Conservation (phyloP, 1,284 basidiomycete genomes). For the Meira nashicola region DNA sequence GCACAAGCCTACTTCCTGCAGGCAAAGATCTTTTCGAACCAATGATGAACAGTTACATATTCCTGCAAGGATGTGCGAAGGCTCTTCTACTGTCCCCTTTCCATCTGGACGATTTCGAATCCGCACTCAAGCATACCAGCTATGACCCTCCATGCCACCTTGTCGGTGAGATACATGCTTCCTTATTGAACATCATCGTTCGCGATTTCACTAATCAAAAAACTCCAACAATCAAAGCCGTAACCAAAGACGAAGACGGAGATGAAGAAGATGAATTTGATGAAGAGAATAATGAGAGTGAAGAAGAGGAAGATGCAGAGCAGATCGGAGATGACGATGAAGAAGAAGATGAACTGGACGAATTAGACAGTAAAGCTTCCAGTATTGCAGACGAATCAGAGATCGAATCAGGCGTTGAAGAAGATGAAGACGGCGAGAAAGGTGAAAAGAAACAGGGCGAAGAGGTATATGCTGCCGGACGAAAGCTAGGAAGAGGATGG, state of each 20-base stretch:
- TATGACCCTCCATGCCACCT: conserved; percentile 69
- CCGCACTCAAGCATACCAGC: conserved; percentile 72
- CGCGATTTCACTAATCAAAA: conserved; percentile 60
- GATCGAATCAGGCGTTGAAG: conserved; percentile 5
- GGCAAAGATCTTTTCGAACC: conserved; percentile 67
- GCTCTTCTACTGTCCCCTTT: conserved; percentile 83
- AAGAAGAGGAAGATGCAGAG: conserved; percentile 14
- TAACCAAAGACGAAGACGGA: conserved; percentile 11
- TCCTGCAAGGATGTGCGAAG: conserved; percentile 82
- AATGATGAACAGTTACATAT: conserved; percentile 86
- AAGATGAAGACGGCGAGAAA: conserved; percentile 11
- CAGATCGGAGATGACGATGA: conserved; percentile 23
- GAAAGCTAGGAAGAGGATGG: conserved; percentile 34
- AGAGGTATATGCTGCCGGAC: conserved; percentile 29
- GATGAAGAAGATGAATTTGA: conserved; percentile 37
- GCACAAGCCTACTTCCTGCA: conserved; percentile 59
- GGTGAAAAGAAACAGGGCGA: conserved; percentile 18
- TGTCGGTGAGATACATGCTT: conserved; percentile 80
- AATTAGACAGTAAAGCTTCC: conserved; percentile 3
- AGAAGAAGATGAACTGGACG: conserved; percentile 14
- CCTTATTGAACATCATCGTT: conserved; percentile 75
- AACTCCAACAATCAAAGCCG: conserved; percentile 1
- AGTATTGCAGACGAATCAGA: conserved; percentile 13
- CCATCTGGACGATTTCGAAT: conserved; percentile 87
- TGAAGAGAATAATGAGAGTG: conserved; percentile 27